A percentile compares a stretch with the other conserved stretches of the same genome.
Evolutionary conservation across 805 yeast species (phyloP).

Genomic region (Barnettozyma botsteinii): DNA sequence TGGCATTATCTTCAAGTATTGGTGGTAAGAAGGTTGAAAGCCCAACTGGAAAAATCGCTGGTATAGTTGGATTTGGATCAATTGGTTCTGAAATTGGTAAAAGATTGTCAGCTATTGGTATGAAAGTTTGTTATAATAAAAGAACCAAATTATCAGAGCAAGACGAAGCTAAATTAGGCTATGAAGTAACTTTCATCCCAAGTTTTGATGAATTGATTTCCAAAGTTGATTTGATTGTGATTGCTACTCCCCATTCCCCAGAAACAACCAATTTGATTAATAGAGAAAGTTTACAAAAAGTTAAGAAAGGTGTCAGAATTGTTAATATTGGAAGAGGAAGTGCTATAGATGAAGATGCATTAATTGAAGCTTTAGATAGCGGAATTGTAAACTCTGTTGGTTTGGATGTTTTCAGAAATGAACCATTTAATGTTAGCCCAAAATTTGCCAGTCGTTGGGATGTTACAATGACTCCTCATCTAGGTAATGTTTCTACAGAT

Average conservation of each 20-base stretch:
- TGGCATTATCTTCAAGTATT: constrained; percentile 37
- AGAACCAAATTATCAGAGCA: constrained; percentile 38
- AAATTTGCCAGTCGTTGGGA: constrained; percentile 52
- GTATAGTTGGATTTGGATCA: constrained; percentile 69
- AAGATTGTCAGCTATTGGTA: constrained; percentile 50
- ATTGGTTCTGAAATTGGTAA: constrained; percentile 64
- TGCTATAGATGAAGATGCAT: constrained; percentile 60
- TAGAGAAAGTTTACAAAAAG: constrained; percentile 36
- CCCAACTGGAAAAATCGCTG: constrained; percentile 53
- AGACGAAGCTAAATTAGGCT: constrained; percentile 36
- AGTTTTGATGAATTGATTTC: constrained; percentile 40
- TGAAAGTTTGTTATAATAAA: constrained; percentile 58
- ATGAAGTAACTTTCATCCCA: constrained; percentile 37
- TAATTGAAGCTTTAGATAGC: constrained; percentile 50
- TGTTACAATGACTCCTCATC: constrained; percentile 55
- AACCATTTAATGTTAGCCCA: constrained; percentile 47
- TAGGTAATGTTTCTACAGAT: constrained; percentile 63
- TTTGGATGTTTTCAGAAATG: constrained; percentile 64
- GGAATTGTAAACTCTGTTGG: constrained; percentile 66
- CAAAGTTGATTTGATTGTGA: constrained; percentile 49
- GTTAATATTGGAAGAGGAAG: constrained; percentile 76
- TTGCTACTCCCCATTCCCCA: constrained; percentile 62
- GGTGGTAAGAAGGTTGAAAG: constrained; percentile 43
- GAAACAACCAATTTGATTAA: constrained; percentile 53
- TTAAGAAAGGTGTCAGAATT: constrained; percentile 52